phyloP scores from a whole-genome alignment of 495 filamentous ascomycete genomes.

The Penicillium canescens region DNA sequence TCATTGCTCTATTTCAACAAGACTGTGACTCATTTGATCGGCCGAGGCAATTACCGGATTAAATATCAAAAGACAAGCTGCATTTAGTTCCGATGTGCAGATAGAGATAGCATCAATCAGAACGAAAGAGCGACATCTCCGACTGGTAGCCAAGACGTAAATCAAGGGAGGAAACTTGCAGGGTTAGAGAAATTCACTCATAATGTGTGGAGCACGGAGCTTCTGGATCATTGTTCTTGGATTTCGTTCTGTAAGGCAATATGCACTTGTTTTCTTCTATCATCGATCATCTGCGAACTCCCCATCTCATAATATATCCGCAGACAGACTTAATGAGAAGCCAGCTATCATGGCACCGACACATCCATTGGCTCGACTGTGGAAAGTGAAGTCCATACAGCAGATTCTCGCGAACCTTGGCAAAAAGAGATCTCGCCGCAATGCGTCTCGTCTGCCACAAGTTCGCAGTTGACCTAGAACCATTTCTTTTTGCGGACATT shows the following conservation, averaged over 20 bases:
- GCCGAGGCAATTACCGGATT: not conserved
- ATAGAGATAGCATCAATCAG: not conserved
- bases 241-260: no score
- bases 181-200: no score
- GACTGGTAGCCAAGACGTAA: no score
- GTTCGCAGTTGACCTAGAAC: constrained; percentile 46
- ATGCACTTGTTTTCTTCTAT: no score
- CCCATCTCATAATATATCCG: not conserved
- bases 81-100: not conserved
- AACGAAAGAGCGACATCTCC: not conserved
- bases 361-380: constrained; percentile 43
- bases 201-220: no score
- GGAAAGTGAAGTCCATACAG: constrained; percentile 46
- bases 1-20: not conserved
- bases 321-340: not conserved
- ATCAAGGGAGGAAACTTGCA: no score
- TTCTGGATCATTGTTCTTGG: no score
- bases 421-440: constrained; percentile 42
- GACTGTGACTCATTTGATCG: constrained; percentile 9
- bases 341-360: not conserved
- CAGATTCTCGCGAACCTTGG: constrained; percentile 40
- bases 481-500: constrained; percentile 51
- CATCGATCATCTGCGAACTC: not conserved
- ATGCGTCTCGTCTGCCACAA: constrained; percentile 55
- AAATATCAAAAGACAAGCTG: not conserved